A percentile compares a stretch with the other conserved stretches of the same genome.
These are phyloP conservation scores for Ceratobasidium sp. DNA, from an alignment of 1,284 basidiomycete genomes.

Conservation along the genomic window DNA sequence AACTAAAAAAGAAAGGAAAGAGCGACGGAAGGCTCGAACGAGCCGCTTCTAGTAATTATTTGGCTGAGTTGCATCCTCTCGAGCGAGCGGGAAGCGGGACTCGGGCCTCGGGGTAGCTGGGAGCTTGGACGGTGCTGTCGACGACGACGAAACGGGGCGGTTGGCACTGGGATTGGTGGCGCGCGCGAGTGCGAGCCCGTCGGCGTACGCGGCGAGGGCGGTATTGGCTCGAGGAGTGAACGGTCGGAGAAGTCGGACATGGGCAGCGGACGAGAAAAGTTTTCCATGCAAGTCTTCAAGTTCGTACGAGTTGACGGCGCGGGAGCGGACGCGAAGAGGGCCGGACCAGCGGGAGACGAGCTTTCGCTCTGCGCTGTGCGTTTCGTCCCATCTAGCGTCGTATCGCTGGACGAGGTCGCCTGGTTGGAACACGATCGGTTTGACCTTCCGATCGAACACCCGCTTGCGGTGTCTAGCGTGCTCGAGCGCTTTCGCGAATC, in stretches of 20 bases:
- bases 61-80: neutral
- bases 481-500: slow-evolving; percentile 17
- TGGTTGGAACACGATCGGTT: slow-evolving; percentile 7
- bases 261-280: neutral
- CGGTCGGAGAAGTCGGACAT: slow-evolving; percentile 1
- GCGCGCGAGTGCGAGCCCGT: neutral
- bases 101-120: neutral
- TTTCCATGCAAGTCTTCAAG: slow-evolving; percentile 37
- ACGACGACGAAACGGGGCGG: neutral
- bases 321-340: slow-evolving; percentile 31
- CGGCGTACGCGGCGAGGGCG: neutral
- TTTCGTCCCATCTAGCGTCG: slow-evolving; percentile 43
- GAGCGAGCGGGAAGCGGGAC: neutral
- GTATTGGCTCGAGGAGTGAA: slow-evolving; percentile 26
- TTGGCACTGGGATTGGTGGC: neutral
- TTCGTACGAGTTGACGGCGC: slow-evolving; percentile 36
- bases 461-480: slow-evolving; percentile 43
- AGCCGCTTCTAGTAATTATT: slow-evolving; percentile 5
- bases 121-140: neutral
- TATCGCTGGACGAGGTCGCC: slow-evolving; percentile 48
- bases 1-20: neutral
- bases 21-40: neutral
- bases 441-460: slow-evolving; percentile 37
- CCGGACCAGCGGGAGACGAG: slow-evolving; percentile 44
- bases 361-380: slow-evolving; percentile 38